These are phyloP conservation scores for Salinomyces thailandicus DNA, from an alignment of 2,329 filamentous ascomycete species.

Conservation along the genomic window DNA sequence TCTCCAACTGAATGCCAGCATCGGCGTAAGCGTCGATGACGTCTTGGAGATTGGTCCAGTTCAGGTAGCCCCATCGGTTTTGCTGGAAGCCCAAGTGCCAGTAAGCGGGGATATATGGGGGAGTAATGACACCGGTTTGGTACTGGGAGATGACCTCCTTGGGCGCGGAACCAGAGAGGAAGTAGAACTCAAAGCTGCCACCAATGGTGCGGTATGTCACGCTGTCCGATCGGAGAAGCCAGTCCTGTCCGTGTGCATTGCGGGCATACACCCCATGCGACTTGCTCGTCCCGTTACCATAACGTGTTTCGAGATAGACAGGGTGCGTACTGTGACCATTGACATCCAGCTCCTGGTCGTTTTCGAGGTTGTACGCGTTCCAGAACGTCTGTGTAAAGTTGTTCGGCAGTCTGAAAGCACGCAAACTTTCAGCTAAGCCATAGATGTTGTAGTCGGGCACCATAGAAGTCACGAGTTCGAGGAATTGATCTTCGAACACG, in stretches of 20 bases:
- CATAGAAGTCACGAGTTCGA: constrained; percentile 22
- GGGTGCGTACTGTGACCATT: constrained; percentile 24
- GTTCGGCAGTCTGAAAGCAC: constrained; percentile 21
- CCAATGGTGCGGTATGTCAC: constrained; percentile 24
- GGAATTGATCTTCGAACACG: constrained; percentile 25
- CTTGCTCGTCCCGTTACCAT: constrained; percentile 8
- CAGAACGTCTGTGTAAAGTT: constrained; percentile 25
- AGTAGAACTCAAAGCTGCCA: constrained; percentile 46
- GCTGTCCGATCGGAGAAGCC: constrained; percentile 17
- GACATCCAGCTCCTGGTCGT: constrained; percentile 16
- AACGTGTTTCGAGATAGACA: constrained; percentile 25
- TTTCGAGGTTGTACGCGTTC: constrained; percentile 22
- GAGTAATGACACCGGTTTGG: constrained; percentile 52
- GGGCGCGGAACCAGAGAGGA: constrained; percentile 52
- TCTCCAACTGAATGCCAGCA: constrained; percentile 37
- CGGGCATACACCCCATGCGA: constrained; percentile 25
- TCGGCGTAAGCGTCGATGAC: constrained; percentile 41
- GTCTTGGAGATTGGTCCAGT: constrained; percentile 54
- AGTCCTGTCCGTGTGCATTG: constrained; percentile 26
- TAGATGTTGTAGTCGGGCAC: constrained; percentile 24
- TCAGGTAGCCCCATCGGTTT: constrained; percentile 70
- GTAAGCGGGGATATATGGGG: constrained; percentile 71
- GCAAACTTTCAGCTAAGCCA: constrained; percentile 22
- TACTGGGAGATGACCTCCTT: constrained; percentile 58
- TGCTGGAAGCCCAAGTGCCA: constrained; percentile 76